Percentiles rank a stretch among this genome's conserved stretches.
These are phyloP conservation scores for Cercospora sp. DNA, from an alignment of 2,329 filamentous ascomycete species.

Conservation along the genomic window DNA sequence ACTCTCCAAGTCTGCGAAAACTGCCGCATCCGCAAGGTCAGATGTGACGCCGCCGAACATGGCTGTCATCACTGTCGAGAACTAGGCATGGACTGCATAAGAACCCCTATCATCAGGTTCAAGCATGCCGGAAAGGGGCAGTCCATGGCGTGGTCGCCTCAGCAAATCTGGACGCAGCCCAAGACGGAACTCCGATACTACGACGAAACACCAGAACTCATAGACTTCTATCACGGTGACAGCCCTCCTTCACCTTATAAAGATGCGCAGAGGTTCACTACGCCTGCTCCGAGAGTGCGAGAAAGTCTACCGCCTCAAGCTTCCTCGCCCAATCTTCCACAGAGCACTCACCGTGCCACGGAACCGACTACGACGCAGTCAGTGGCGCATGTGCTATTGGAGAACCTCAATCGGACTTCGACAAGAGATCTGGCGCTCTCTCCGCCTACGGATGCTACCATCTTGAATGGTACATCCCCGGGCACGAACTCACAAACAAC, in stretches of 20 bases:
- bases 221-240: conserved; percentile 6
- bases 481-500: not conserved
- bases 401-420: not conserved
- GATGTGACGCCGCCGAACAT: conserved; percentile 19
- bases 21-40: conserved; percentile 24
- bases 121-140: conserved; percentile 15
- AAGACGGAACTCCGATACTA: conserved; percentile 13
- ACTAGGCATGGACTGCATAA: conserved; percentile 22
- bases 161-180: conserved; percentile 12
- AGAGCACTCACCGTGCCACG: not conserved
- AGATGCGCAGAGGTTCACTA: not conserved
- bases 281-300: not conserved
- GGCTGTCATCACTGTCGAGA: conserved; percentile 21
- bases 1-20: conserved; percentile 19
- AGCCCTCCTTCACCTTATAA: not conserved
- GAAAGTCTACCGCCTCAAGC: not conserved
- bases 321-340: not conserved
- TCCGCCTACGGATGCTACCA: not conserved
- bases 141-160: conserved; percentile 6
- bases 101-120: conserved; percentile 20
- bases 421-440: not conserved
- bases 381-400: not conserved
- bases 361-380: not conserved
- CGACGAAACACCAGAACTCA: conserved; percentile 17
- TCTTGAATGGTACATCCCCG: not conserved